Base-by-base conservation (phyloP, 306 rosid species). In the Malus asiatica region DNA sequence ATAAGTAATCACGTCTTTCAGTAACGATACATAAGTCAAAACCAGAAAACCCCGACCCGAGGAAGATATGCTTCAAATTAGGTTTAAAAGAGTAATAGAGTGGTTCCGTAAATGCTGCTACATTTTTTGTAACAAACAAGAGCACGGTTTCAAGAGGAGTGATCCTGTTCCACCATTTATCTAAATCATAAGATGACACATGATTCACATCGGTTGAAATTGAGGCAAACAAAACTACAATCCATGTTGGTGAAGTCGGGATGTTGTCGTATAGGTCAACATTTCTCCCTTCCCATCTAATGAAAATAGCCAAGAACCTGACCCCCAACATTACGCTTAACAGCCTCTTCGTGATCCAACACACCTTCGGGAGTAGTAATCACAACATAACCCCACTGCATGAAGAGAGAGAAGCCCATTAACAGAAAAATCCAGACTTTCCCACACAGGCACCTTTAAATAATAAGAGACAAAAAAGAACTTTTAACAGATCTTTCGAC, bases 361-460 rank as follows among this genome's bases (percentile, higher is more conserved):
- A 95, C 84, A 67, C 97, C 97, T 30, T 95, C 97, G 0, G 98
- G 97, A 60, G 98, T 92, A 38, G 98, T 86, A 71, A 95, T 83
- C 83, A 92, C 97, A 74, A 95, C 91, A 87, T 92, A 90, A 79
- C 98, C 98, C 98, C 98, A 95, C 98, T 89, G 96, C 88, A 88
- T 12, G 59, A 23, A 76, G 68, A 66, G 60, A 85, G 69, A 66
- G 25, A 70, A 14, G 48, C 65, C 59, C 44, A 22, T 42, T 25
- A 12, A 29, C 25, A 76, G 65, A 40, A 38, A 9, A 7, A 13
- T 6, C 16, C 22, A 29, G 66, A 57, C 5, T 30, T 27, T 42
- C 59, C 20, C 6, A 15, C 11, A 29, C 68, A 5, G 20, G 55
- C 55, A 16, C 3, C 55, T 16, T 51, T 51, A 83, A 46, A 65